Conservation (phyloP, 345 rosid genomes). For the Aquilaria yunnanensis region DNA sequence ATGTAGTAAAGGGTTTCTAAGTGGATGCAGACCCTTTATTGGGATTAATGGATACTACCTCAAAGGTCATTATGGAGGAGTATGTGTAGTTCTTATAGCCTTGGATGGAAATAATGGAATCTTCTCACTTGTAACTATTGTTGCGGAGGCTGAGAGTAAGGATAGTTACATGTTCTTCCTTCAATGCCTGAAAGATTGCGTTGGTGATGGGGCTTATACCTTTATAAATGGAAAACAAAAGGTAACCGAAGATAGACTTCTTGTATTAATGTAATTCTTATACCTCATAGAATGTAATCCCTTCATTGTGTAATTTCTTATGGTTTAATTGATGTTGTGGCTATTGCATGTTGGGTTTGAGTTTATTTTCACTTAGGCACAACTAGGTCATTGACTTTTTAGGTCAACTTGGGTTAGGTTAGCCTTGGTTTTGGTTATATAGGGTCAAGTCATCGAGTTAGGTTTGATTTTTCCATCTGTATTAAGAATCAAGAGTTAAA, state of each 20-base stretch:
- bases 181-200: fast-evolving
- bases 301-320: background rate
- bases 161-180: background rate
- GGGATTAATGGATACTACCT: background rate
- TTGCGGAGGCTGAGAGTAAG: background rate
- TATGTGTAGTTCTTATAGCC: background rate
- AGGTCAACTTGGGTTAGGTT: no score
- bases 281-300: background rate
- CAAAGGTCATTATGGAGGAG: background rate
- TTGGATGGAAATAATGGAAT: background rate
- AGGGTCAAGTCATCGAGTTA: no score
- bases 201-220: background rate
- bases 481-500: no score
- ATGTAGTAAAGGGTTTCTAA: background rate
- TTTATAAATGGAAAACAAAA: background rate
- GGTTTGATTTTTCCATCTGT: no score
- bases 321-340: background rate
- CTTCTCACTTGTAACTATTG: background rate
- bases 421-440: no score
- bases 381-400: no score
- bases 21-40: background rate
- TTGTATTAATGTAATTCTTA: background rate
- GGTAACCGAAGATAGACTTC: background rate
- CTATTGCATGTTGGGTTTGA: background rate
- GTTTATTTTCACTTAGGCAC: no score